Evolutionary conservation across 331 rosid genomes (phyloP), one percentile per base, ranked within the genome.

Genomic region (Rosa hybrid): DNA sequence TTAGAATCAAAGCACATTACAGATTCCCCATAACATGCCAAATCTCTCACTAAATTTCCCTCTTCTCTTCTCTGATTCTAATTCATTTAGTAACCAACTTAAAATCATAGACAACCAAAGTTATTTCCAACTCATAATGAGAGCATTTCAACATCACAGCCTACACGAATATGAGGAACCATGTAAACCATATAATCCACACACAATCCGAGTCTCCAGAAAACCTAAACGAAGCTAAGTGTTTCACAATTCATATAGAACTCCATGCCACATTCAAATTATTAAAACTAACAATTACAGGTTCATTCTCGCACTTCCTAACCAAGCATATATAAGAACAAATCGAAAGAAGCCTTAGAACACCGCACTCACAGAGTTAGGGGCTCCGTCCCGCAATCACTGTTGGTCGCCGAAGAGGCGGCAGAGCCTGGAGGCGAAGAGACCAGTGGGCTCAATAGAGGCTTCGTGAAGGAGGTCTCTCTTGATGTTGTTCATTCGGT

Each of bases 371-470:
- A 84, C 86, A 62, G 46, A 10, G 13, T 39, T 49, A 20, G 56
- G 56, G 48, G 27, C 30, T 3, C 8, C 5, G 68, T 11, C 17
- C 51, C 45, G 8, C 2, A n/a, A 74, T 86, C 83, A 90, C 7
- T 86, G 60, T 4, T 87, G 78, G 13, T 88, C 85, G 56, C 82
- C 81, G 54, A 93, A 93, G 85, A 93, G 94, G 86, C 63, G 81
- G 68, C 91, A 85, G 51, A 93, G 93, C 81, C 92, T 89, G 83
- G 96, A 83, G 65, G 94, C 90, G 76, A 96, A 90, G 77, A 64
- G 51, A 51, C 92, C 98, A 6, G 93, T 81, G 83, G 94, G 74
- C 5, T 96, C 98, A 13, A 71, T 83, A 27, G 97, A 90, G 83
- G 98, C 98, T 88, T 96, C 98, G 12, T 65, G 87, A 46, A 84